Conservation (phyloP, 352 stramenopile species). For the Globisporangium rhizosaccharum region DNA sequence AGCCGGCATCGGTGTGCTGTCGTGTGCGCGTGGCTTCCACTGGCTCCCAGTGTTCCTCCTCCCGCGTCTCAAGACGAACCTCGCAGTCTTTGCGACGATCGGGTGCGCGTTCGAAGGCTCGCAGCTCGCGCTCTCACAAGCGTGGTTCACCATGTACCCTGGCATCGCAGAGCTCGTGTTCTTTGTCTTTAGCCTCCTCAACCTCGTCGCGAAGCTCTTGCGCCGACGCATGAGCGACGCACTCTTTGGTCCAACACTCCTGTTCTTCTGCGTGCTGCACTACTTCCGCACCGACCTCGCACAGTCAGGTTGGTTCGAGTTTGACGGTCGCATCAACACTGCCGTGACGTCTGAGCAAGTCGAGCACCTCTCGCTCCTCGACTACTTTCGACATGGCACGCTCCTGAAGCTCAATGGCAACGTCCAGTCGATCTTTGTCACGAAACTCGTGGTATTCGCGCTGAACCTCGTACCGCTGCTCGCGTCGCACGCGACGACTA, state of each 20-base stretch:
- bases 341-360: no score
- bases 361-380: no score
- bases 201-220: slow-evolving; percentile 11
- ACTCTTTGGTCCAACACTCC: slow-evolving; percentile 17
- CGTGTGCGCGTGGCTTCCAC: neutral
- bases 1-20: slow-evolving; percentile 4
- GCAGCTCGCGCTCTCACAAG: slow-evolving; percentile 10
- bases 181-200: slow-evolving; percentile 22
- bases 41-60: slow-evolving; percentile 14
- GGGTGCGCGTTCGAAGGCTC: slow-evolving; percentile 19
- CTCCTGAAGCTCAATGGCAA: no score
- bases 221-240: slow-evolving; percentile 19
- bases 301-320: slow-evolving; percentile 3
- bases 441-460: no score
- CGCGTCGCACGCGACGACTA: no score
- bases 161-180: slow-evolving; percentile 21
- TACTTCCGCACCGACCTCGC: neutral
- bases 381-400: no score
- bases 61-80: slow-evolving; percentile 11
- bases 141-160: slow-evolving; percentile 30
- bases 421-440: no score
- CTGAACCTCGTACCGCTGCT: no score
- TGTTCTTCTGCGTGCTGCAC: slow-evolving; percentile 15
- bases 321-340: neutral
- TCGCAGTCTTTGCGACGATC: slow-evolving; percentile 22